A percentile compares a stretch with the other conserved stretches of the same genome.
Conservation (phyloP, 305 asterid species). For the Fraxinus xanthoxyloides region DNA sequence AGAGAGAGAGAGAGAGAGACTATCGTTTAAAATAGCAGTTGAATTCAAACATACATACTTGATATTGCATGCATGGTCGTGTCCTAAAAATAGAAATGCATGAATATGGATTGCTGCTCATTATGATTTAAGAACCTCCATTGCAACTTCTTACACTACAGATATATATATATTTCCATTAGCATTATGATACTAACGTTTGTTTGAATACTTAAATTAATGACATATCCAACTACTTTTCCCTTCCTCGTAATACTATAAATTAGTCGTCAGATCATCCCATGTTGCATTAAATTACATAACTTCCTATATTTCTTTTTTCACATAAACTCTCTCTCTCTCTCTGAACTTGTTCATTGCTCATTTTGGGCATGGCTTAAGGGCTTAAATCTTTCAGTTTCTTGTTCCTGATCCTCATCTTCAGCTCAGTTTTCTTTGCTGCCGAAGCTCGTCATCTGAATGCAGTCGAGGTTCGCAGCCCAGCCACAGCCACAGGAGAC, state of each 20-base stretch:
- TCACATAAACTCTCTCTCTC: not conserved
- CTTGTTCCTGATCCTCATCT: not conserved
- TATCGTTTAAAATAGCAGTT: not conserved
- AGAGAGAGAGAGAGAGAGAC: too few species aligned
- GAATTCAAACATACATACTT: not conserved
- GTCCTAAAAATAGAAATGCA: not conserved
- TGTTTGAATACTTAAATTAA: not conserved
- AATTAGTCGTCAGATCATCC: not conserved
- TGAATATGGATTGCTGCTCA: not conserved
- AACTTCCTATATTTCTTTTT: not conserved
- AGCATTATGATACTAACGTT: not conserved
- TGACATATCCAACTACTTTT: not conserved
- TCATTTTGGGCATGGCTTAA: not conserved
- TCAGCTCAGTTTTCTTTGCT: not conserved
- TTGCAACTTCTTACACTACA: too few species aligned
- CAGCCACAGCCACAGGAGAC: not conserved
- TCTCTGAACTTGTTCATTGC: not conserved
- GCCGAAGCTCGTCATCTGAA: not conserved
- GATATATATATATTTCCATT: not conserved
- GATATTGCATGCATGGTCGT: not conserved
- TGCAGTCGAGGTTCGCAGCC: not conserved
- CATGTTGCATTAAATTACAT: not conserved
- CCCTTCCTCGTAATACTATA: not conserved
- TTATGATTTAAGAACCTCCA: too few species aligned
- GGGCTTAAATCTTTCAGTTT: not conserved